Base-by-base conservation (phyloP, 805 yeast species). In the Metschnikowia gelsemii region DNA sequence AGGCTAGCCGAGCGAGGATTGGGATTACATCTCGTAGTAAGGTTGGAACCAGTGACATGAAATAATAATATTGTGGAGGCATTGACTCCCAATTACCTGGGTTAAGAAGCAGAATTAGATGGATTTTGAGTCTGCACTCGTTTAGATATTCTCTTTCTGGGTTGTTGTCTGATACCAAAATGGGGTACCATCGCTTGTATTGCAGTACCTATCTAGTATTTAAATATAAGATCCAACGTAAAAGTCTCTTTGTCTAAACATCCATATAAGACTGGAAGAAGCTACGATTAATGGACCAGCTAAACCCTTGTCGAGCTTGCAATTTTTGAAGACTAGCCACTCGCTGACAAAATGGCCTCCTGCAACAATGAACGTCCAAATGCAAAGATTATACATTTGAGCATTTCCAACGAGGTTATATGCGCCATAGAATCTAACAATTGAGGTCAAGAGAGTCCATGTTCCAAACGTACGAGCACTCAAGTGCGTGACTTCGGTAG, bases 391-490 rank as follows among this genome's bases (percentile, higher is more conserved):
- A 63, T 79, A 93, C 39, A 90, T 79, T 50, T 82, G 84, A 18
- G 79, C 79, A 52, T 82, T 80, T 40, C 71, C 70, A 43, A 86
- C 69, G 31, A 64, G 40, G 58, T 85, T 70, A 64, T 84, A 85
- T 11, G 98, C 95, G 42, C 95, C 96, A 61, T 86, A 88, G 50
- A 82, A 74, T 59, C 99, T 79, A 35, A 93, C 82, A 22, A 91
- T 72, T 2, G 96, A 78, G 2, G 96, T 82, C 53, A 90, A 75
- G 28, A 90, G 70, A 0, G 99, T 93, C 99, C 99, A 93, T 0
- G 99, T 93, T 24, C 99, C 99, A 62, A 93, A 93, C 0, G 99
- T 91, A 56, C 99, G 78, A n/a, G 96, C 96, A 53, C 93, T 80
- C 51, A 93, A 71, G 11, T 68, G 62, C 5, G 72, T 66, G 9